Conservation (phyloP, 2,329 filamentous ascomycete species). For the Sodiomyces alkalinus region DNA sequence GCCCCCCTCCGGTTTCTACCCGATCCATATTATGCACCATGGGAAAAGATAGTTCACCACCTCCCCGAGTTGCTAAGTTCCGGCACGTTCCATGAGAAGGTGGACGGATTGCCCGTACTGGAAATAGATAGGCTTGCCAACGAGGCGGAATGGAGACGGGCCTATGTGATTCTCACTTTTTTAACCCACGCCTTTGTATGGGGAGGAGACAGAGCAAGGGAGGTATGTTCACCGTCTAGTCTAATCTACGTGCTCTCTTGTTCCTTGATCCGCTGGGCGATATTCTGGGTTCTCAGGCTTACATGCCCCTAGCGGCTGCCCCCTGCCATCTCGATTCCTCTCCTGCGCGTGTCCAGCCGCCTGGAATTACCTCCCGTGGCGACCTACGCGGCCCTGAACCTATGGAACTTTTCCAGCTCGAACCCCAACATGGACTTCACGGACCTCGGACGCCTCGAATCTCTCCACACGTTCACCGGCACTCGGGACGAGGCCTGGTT, state of each 20-base stretch:
- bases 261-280: background rate
- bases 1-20: conserved; percentile 51
- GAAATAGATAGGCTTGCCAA: conserved; percentile 46
- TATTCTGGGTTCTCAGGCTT: conserved; percentile 4
- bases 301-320: conserved; percentile 41
- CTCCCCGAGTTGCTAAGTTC: conserved; percentile 52
- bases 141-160: conserved; percentile 64
- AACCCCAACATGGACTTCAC: conserved; percentile 39
- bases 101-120: conserved; percentile 54
- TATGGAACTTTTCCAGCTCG: conserved; percentile 77
- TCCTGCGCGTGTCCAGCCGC: conserved; percentile 54
- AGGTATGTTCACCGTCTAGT: conserved; percentile 30
- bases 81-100: conserved; percentile 44
- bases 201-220: conserved; percentile 61
- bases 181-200: conserved; percentile 80
- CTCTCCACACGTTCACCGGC: conserved; percentile 73
- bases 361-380: conserved; percentile 75
- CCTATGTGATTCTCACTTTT: conserved; percentile 66
- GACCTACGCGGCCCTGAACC: conserved; percentile 73
- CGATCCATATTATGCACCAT: conserved; percentile 60
- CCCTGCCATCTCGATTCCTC: conserved; percentile 60
- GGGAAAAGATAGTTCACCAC: conserved; percentile 57
- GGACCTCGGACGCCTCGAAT: conserved; percentile 52
- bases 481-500: conserved; percentile 92
- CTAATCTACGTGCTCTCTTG: background rate